These are phyloP conservation scores for Tarenaya hassleriana DNA, from an alignment of 345 rosid genomes.

Conservation along the genomic window DNA sequence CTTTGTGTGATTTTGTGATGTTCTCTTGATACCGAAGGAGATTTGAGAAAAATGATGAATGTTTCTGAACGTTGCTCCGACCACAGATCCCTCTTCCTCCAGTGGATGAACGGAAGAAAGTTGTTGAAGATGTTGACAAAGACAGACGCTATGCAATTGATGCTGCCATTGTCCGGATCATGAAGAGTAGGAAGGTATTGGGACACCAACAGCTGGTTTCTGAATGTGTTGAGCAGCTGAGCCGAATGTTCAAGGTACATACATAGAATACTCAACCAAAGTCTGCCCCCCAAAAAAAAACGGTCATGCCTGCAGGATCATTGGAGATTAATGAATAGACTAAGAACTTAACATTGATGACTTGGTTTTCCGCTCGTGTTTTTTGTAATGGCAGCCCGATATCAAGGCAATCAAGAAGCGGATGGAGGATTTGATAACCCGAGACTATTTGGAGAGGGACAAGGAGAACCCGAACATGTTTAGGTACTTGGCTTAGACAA, in stretches of 20 bases:
- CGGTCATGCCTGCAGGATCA: no score
- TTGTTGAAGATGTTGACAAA: slow-evolving; percentile 89
- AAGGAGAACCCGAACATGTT: slow-evolving; percentile 48
- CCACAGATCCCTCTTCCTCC: slow-evolving; percentile 87
- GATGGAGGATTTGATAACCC: slow-evolving; percentile 67
- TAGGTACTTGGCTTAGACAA: slow-evolving; percentile 47
- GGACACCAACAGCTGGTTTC: slow-evolving; percentile 81
- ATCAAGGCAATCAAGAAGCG: slow-evolving; percentile 72
- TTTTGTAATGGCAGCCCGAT: slow-evolving; percentile 49
- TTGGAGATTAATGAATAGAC: no score
- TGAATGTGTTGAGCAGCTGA: slow-evolving; percentile 90
- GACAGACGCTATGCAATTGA: slow-evolving; percentile 87
- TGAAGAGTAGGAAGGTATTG: slow-evolving; percentile 85
- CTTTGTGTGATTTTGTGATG: not conserved
- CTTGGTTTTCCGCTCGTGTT: slow-evolving; percentile 13
- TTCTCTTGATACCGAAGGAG: no score
- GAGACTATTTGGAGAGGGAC: slow-evolving; percentile 76
- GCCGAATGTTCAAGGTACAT: slow-evolving; percentile 91
- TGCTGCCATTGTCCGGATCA: slow-evolving; percentile 91
- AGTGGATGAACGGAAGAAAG: slow-evolving; percentile 86
- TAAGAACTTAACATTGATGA: slow-evolving; percentile 3
- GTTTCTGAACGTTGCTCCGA: no score
- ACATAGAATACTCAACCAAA: no score
- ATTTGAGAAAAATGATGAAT: no score
- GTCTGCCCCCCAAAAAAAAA: no score